These are phyloP conservation scores for Xylaria arbuscula DNA, from an alignment of 2,329 filamentous ascomycete genomes.

Conservation along the genomic window DNA sequence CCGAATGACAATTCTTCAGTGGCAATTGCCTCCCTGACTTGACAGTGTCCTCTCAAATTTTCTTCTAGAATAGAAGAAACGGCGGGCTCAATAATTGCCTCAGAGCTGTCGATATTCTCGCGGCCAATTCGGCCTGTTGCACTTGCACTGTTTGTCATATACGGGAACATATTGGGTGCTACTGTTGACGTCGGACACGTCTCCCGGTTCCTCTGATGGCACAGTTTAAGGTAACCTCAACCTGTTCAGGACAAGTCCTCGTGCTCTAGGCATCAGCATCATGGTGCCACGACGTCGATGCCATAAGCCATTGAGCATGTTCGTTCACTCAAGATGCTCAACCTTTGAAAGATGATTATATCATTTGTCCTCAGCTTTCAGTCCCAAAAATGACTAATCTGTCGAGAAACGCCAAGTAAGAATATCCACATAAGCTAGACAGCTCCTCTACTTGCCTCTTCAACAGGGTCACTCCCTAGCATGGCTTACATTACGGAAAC, in stretches of 20 bases:
- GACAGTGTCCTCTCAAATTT: neutral
- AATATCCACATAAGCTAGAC: neutral
- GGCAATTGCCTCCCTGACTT: neutral
- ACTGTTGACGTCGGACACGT: constrained; percentile 9
- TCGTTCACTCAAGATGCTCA: constrained; percentile 6
- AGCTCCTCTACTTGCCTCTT: neutral
- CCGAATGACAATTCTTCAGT: neutral
- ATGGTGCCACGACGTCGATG: constrained; percentile 4
- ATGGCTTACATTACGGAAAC: neutral
- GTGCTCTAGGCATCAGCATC: constrained; percentile 14
- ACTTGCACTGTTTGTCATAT: neutral
- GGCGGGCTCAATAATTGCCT: neutral
- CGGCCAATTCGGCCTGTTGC: neutral
- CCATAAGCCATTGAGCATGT: neutral
- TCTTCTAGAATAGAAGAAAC: neutral
- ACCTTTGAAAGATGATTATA: constrained; percentile 2
- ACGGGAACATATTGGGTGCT: neutral
- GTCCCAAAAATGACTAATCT: constrained; percentile 9
- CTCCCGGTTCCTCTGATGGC: neutral
- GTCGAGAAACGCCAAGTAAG: neutral
- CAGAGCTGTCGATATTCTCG: neutral
- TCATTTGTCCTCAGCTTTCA: neutral
- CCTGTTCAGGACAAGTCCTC: neutral
- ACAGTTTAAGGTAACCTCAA: neutral
- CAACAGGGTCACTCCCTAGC: neutral